Evolutionary conservation across 23 red algal species (phyloP).

Genomic region (Agarophyton chilense): DNA sequence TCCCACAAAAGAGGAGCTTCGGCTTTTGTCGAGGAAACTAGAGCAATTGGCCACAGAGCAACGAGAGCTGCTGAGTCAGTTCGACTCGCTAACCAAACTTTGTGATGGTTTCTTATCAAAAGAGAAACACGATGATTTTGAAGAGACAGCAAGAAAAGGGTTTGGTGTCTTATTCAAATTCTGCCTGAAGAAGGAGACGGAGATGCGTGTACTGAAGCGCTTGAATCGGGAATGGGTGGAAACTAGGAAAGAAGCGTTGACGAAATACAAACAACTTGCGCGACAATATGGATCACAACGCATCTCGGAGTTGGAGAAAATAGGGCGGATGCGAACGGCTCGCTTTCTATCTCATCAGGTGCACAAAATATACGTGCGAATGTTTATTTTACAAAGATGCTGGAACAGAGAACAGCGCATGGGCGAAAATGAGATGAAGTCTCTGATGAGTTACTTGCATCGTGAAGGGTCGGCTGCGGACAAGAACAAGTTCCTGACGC

Average conservation of each 20-base stretch:
- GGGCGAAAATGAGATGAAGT: background rate
- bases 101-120: conserved; percentile 9
- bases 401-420: conserved; percentile 16
- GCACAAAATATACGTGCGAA: conserved; percentile 9
- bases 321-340: background rate
- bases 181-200: conserved; percentile 23
- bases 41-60: background rate
- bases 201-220: background rate
- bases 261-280: conserved; percentile 2
- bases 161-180: background rate
- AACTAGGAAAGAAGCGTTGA: background rate
- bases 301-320: background rate
- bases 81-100: conserved; percentile 14
- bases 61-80: conserved; percentile 18
- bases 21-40: background rate
- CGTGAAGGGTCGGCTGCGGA: background rate
- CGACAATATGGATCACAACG: background rate
- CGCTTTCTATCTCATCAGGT: conserved; percentile 10
- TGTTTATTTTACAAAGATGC: conserved; percentile 15
- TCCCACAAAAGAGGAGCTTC: background rate
- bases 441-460: background rate
- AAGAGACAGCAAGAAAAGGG: background rate
- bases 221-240: conserved; percentile 8
- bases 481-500: background rate
- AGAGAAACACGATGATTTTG: conserved; percentile 19